phyloP scores from a whole-genome alignment of 768 basidiomycete species.

The Boletus huronensis region DNA sequence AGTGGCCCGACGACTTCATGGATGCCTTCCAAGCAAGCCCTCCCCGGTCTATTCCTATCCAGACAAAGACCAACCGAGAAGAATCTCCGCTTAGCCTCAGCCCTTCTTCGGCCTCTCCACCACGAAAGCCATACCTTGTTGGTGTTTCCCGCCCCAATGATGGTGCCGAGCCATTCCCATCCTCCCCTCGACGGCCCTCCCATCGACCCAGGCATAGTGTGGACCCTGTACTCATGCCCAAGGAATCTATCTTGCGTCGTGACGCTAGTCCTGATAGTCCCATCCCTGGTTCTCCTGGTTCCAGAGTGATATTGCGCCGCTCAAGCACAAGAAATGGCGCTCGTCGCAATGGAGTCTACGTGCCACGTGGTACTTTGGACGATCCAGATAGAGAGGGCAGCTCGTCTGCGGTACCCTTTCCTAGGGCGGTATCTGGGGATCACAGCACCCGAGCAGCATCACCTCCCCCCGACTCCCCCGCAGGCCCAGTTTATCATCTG shows the following conservation, averaged over 20 bases:
- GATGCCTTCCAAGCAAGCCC: conserved; percentile 46
- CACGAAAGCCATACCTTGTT: conserved; percentile 56
- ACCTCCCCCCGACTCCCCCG: conserved; percentile 38
- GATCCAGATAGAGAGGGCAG: conserved; percentile 33
- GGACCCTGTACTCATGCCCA: conserved; percentile 51
- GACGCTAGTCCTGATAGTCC: conserved; percentile 60
- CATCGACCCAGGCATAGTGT: conserved; percentile 66
- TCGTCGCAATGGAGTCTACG: conserved; percentile 46
- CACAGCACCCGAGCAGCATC: conserved; percentile 31
- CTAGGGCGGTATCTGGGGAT: conserved; percentile 55
- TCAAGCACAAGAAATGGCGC: conserved; percentile 51
- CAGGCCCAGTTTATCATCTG: conserved; percentile 24
- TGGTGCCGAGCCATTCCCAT: conserved; percentile 40
- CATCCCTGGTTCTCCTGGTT: conserved; percentile 30
- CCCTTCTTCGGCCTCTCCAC: conserved; percentile 43
- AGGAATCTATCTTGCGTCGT: conserved; percentile 43
- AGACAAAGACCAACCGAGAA: conserved; percentile 17
- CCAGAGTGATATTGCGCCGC: conserved; percentile 52
- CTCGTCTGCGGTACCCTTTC: conserved; percentile 60
- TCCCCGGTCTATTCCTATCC: conserved; percentile 31
- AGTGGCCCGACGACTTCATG: conserved; percentile 81
- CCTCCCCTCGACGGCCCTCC: conserved; percentile 47
- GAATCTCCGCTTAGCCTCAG: conserved; percentile 23
- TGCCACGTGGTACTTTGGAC: conserved; percentile 39
- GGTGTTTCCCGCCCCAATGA: conserved; percentile 44